phyloP scores from a whole-genome alignment of 1,139 yeast genomes.

The Groenewaldozyma auringiensis region DNA sequence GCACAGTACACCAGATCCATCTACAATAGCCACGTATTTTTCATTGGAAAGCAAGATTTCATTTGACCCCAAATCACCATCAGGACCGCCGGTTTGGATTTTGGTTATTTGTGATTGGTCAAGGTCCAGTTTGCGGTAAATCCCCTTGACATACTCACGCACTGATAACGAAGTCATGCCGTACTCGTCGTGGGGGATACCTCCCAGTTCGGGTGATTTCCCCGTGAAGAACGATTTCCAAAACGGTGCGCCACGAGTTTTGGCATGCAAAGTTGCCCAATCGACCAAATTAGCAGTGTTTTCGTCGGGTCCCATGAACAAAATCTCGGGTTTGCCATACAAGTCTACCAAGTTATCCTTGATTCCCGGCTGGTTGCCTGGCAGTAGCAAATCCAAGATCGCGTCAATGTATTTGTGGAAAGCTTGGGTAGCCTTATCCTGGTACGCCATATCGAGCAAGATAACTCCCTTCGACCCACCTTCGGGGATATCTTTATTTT shows the following conservation, averaged over 20 bases:
- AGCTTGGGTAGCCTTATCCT: conserved; percentile 74
- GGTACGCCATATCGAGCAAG: conserved; percentile 67
- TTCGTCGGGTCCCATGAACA: conserved; percentile 98
- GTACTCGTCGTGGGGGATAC: conserved; percentile 96
- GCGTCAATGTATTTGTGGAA: conserved; percentile 92
- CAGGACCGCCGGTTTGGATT: conserved; percentile 98
- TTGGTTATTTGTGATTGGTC: conserved; percentile 57
- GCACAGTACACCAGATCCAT: conserved; percentile 91
- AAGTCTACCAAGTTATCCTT: conserved; percentile 83
- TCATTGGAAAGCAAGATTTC: conserved; percentile 86
- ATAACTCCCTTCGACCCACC: conserved; percentile 99
- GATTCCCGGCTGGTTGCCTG: conserved; percentile 61
- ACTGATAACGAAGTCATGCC: conserved; percentile 98
- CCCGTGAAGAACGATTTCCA: conserved; percentile 99
- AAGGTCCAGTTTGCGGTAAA: conserved; percentile 70
- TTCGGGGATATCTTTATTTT: conserved; percentile 97
- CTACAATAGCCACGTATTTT: conserved; percentile 79
- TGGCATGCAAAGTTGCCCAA: conserved; percentile 98
- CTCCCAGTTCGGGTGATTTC: conserved; percentile 85
- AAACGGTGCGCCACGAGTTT: conserved; percentile 92
- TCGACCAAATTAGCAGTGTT: conserved; percentile 93
- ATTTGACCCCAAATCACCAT: conserved; percentile 95
- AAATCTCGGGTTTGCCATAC: conserved; percentile 75
- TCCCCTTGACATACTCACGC: conserved; percentile 83
- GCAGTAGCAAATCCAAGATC: conserved; percentile 75